Evolutionary conservation across 2,329 filamentous ascomycete genomes (phyloP).

Genomic region (Thyridium curvatum): DNA sequence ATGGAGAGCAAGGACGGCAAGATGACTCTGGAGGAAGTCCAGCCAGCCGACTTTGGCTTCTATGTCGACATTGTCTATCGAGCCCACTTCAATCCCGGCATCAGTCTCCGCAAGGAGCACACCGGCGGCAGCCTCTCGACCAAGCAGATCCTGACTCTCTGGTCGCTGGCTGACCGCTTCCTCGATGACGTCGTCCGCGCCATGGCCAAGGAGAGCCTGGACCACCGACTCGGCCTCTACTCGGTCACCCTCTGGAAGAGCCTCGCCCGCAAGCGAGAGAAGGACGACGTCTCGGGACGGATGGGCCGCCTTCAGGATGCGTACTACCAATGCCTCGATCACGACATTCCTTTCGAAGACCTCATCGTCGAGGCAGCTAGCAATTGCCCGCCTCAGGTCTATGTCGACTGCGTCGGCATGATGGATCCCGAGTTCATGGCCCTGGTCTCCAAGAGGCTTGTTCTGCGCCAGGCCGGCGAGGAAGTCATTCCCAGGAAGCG

Average conservation of each 20-base stretch:
- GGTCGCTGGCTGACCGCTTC: slow-evolving; percentile 14
- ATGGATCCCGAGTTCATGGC: slow-evolving; percentile 14
- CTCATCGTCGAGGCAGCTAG: slow-evolving; percentile 9
- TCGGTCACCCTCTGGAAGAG: slow-evolving; percentile 12
- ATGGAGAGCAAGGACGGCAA: slow-evolving; percentile 9
- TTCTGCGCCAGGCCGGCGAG: slow-evolving; percentile 8
- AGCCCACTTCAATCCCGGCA: neutral
- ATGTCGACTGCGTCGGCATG: slow-evolving; percentile 8
- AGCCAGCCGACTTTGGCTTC: slow-evolving; percentile 10
- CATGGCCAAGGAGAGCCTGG: slow-evolving; percentile 12
- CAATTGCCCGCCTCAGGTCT: slow-evolving; percentile 14
- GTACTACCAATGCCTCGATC: slow-evolving; percentile 10
- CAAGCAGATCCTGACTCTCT: slow-evolving; percentile 13
- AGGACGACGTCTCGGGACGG: slow-evolving; percentile 9
- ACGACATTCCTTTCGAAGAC: slow-evolving; percentile 11
- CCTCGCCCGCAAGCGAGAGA: slow-evolving; percentile 10
- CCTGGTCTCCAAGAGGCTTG: slow-evolving; percentile 11
- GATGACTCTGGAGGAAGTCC: slow-evolving; percentile 11
- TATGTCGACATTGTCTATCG: slow-evolving; percentile 14
- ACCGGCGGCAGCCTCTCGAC: slow-evolving; percentile 14
- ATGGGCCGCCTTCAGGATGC: slow-evolving; percentile 11
- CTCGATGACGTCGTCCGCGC: slow-evolving; percentile 5
- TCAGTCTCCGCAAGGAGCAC: slow-evolving; percentile 13
- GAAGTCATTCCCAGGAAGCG: too few species aligned
- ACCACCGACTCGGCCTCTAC: slow-evolving; percentile 13